These are phyloP conservation scores for Trichosporon sp. DNA, from an alignment of 1,284 basidiomycete genomes.

Conservation along the genomic window DNA sequence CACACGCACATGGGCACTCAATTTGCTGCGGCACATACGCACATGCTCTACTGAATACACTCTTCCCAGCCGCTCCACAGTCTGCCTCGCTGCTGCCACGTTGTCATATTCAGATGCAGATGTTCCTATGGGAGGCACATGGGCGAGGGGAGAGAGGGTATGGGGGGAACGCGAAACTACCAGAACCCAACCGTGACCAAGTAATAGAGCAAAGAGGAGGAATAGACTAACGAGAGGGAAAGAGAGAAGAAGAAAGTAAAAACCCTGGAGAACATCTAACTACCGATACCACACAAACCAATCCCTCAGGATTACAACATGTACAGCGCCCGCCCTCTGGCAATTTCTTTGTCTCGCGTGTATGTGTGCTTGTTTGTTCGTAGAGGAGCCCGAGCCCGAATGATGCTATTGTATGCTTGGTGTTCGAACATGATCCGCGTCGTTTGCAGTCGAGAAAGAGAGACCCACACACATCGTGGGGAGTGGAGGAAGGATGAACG, in stretches of 20 bases:
- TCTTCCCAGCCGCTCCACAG: not conserved
- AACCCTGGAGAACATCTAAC: not conserved
- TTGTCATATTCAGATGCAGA: slow-evolving; percentile 16
- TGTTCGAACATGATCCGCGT: not conserved
- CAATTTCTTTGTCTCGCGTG: not conserved
- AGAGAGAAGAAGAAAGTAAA: not conserved
- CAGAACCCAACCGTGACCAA: slow-evolving; percentile 1
- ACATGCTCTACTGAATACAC: not conserved
- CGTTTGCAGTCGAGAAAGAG: not conserved
- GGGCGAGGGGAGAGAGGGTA: not conserved
- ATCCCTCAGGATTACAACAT: slow-evolving; percentile 20
- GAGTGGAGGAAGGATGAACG: no score
- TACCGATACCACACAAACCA: slow-evolving; percentile 6
- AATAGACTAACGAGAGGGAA: not conserved
- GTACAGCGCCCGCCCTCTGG: slow-evolving; percentile 10
- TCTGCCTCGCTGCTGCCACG: not conserved
- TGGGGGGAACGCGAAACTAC: not conserved
- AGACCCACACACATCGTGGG: not conserved
- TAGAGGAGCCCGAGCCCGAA: not conserved
- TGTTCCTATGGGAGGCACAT: slow-evolving; percentile 10
- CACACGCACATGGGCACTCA: slow-evolving; percentile 4
- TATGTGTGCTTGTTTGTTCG: slow-evolving; percentile 14
- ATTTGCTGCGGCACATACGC: not conserved
- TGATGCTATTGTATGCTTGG: slow-evolving; percentile 2
- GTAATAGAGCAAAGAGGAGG: not conserved